A percentile compares a stretch with the other conserved stretches of the same genome.
Evolutionary conservation across 208 protist genomes (phyloP).

Genomic region (Phytomonas sp.): DNA sequence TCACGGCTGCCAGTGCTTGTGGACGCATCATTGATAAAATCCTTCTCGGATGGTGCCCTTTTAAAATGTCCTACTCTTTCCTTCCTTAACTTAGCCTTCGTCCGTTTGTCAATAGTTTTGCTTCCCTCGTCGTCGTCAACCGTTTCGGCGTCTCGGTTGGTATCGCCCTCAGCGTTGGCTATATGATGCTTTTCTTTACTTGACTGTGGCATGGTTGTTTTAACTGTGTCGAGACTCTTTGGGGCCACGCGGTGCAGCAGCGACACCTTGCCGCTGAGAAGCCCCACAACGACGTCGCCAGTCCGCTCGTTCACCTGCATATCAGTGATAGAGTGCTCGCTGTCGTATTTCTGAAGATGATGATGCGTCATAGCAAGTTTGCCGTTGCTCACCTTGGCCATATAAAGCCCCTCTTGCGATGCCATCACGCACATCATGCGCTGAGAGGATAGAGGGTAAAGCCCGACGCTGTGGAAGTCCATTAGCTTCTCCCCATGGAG

Average conservation of each 20-base stretch:
- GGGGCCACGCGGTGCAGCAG: conserved; percentile 23
- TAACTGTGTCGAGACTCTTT: conserved; percentile 13
- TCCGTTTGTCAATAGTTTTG: background rate
- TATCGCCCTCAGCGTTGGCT: background rate
- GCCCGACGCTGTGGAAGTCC: conserved; percentile 29
- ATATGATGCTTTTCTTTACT: background rate
- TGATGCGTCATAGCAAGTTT: conserved; percentile 35
- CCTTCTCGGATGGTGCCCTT: conserved; percentile 6
- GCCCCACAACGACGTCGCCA: conserved; percentile 59
- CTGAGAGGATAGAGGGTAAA: conserved; percentile 27
- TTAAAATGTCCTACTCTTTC: background rate
- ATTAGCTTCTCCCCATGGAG: conserved; percentile 25
- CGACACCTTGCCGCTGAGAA: conserved; percentile 42
- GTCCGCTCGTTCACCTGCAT: conserved; percentile 39
- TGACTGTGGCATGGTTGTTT: background rate
- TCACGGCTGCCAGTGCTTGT: conserved; percentile 8
- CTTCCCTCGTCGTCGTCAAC: background rate
- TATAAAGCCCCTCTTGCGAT: conserved; percentile 22
- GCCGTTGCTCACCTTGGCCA: conserved; percentile 41
- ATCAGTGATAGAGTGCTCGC: conserved; percentile 13
- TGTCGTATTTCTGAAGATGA: conserved; percentile 32
- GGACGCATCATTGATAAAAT: conserved; percentile 19
- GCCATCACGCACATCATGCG: conserved; percentile 34
- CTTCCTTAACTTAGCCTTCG: background rate
- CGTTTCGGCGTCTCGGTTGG: background rate